Conservation (phyloP, 2,329 filamentous ascomycete species). For the Penicillium sp. region DNA sequence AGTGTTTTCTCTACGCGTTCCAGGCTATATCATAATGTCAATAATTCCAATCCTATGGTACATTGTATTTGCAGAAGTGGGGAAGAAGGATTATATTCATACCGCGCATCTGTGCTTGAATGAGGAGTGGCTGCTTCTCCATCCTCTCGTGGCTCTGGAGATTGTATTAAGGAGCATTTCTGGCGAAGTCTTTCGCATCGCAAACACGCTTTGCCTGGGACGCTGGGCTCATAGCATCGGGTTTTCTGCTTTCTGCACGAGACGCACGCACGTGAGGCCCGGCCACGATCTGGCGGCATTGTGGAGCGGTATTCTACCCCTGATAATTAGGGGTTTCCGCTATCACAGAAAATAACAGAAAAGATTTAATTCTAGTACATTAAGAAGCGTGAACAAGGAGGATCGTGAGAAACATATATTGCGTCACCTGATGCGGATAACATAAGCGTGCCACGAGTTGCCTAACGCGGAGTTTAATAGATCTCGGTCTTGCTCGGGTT, state of each 20-base stretch:
- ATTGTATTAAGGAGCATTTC: conserved; percentile 33
- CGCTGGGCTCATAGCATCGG: conserved; percentile 40
- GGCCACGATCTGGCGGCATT: conserved; percentile 22
- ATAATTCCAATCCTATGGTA: background rate
- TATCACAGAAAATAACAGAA: background rate
- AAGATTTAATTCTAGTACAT: background rate
- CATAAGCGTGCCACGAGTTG: conserved; percentile 14
- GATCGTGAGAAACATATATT: background rate
- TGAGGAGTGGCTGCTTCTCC: background rate
- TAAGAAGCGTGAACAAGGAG: background rate
- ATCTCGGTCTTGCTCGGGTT: background rate
- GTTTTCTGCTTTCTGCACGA: conserved; percentile 45
- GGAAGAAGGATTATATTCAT: background rate
- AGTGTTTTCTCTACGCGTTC: conserved; percentile 19
- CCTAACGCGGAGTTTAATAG: background rate
- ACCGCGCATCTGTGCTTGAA: conserved; percentile 18
- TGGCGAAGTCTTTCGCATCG: conserved; percentile 40
- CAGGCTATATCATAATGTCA: conserved; percentile 5
- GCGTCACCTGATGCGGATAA: conserved; percentile 21
- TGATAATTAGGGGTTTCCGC: background rate
- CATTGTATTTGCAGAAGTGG: background rate
- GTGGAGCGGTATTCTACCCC: background rate
- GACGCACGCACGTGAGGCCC: conserved; percentile 37
- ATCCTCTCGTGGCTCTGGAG: conserved; percentile 1
- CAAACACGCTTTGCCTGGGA: conserved; percentile 33